Conservation (phyloP, 2,329 filamentous ascomycete species). For the Ambrosiella beaveri region DNA sequence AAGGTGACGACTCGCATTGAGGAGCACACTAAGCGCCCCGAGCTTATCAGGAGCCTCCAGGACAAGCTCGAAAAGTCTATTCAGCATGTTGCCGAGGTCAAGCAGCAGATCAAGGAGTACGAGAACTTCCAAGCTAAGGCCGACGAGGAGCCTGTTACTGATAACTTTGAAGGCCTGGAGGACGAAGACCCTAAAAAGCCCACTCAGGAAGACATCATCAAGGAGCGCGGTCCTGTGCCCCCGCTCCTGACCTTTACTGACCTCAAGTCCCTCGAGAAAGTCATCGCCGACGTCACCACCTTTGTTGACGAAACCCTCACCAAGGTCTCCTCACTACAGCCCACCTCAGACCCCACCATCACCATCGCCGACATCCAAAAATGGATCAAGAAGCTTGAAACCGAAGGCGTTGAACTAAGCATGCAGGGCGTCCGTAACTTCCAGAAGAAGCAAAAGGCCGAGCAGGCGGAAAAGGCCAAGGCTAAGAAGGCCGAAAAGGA, state of each 20-base stretch:
- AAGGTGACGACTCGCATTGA: conserved; percentile 61
- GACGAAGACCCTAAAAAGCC: conserved; percentile 38
- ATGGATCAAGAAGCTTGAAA: conserved; percentile 54
- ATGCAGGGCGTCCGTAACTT: conserved; percentile 48
- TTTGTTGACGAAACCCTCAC: conserved; percentile 63
- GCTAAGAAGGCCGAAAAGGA: conserved; percentile 23
- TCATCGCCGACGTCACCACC: conserved; percentile 42
- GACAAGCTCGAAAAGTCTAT: conserved; percentile 54
- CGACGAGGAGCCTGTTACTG: conserved; percentile 19
- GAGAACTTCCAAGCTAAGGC: conserved; percentile 37
- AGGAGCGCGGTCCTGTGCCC: conserved; percentile 36
- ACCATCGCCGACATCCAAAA: conserved; percentile 52
- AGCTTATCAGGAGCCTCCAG: conserved; percentile 48
- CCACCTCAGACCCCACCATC: conserved; percentile 58
- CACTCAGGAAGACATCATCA: conserved; percentile 27
- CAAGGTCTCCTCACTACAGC: conserved; percentile 51
- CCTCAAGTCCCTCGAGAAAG: conserved; percentile 43
- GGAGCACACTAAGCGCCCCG: conserved; percentile 55
- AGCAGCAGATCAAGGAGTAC: conserved; percentile 50
- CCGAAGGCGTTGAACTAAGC: conserved; percentile 51
- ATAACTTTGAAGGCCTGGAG: conserved; percentile 58
- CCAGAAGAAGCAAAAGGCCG: conserved; percentile 28
- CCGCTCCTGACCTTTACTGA: conserved; percentile 59
- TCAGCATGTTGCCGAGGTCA: conserved; percentile 52
- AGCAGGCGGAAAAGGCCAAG: conserved; percentile 29